phyloP scores from a whole-genome alignment of 306 rosid genomes.

The Lathyrus tuberosus region DNA sequence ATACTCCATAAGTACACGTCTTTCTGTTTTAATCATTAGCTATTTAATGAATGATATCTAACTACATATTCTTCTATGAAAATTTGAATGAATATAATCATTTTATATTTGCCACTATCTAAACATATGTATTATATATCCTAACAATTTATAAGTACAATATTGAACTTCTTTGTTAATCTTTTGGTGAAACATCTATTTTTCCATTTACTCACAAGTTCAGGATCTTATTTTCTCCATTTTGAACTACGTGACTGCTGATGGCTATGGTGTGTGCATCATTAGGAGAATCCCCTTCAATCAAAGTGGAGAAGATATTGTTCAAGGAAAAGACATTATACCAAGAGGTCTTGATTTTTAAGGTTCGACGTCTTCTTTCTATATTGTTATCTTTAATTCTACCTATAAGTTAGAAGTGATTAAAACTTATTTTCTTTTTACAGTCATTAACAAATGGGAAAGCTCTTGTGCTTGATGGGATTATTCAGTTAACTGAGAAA shows the following conservation, averaged over 20 bases:
- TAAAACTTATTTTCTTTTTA: slow-evolving; percentile 34
- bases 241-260: slow-evolving; percentile 15
- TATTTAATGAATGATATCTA: too few species aligned
- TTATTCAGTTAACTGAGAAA: slow-evolving; percentile 91
- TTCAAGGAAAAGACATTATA: slow-evolving; percentile 76
- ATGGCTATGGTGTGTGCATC: slow-evolving; percentile 27
- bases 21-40: too few species aligned
- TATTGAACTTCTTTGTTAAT: slow-evolving; percentile 1
- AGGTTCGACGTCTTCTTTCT: slow-evolving; percentile 60
- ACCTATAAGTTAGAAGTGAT: slow-evolving; percentile 19
- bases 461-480: slow-evolving; percentile 97
- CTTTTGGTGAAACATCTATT: background rate
- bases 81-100: too few species aligned
- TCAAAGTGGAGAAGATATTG: slow-evolving; percentile 68
- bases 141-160: too few species aligned
- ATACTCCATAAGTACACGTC: too few species aligned
- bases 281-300: slow-evolving; percentile 90
- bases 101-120: too few species aligned
- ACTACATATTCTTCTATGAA: too few species aligned
- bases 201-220: background rate
- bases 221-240: background rate
- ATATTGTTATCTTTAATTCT: slow-evolving; percentile 32
- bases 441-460: slow-evolving; percentile 88
- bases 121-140: too few species aligned
- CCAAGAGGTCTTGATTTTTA: slow-evolving; percentile 91